Evolutionary conservation across 495 filamentous ascomycete species (phyloP).

Genomic region (Talaromyces nanjingensis): DNA sequence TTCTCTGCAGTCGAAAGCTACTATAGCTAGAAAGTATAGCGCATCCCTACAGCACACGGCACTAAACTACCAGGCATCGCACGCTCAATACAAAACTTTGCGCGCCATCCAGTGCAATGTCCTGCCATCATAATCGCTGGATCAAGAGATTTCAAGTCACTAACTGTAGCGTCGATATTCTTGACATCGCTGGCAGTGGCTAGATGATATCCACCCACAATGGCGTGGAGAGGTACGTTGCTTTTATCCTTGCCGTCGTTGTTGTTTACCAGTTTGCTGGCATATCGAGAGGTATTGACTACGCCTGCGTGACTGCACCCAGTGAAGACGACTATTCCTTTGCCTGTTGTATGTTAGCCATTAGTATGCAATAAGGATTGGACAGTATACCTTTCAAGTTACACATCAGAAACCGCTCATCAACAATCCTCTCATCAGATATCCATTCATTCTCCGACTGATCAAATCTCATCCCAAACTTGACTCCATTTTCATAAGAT

Average conservation of each 20-base stretch:
- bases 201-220: constrained; percentile 56
- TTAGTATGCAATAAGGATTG: not conserved
- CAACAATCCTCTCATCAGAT: constrained; percentile 46
- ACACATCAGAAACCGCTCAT: constrained; percentile 54
- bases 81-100: constrained; percentile 54
- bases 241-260: not conserved
- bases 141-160: constrained; percentile 45
- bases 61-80: constrained; percentile 48
- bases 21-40: constrained; percentile 30
- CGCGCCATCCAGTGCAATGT: constrained; percentile 57
- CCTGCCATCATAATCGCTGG: constrained; percentile 50
- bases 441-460: constrained; percentile 42
- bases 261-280: constrained; percentile 30
- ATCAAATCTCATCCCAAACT: constrained; percentile 40
- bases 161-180: constrained; percentile 40
- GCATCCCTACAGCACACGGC: constrained; percentile 50
- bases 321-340: constrained; percentile 55
- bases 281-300: constrained; percentile 48
- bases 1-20: no score
- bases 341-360: constrained; percentile 22
- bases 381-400: constrained; percentile 44
- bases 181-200: constrained; percentile 35
- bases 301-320: constrained; percentile 58
- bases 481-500: constrained; percentile 47
- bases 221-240: constrained; percentile 43